A percentile compares a stretch with the other conserved stretches of the same genome.
These are phyloP conservation scores for Trametes pubescens DNA, from an alignment of 1,284 basidiomycete genomes.

Conservation along the genomic window DNA sequence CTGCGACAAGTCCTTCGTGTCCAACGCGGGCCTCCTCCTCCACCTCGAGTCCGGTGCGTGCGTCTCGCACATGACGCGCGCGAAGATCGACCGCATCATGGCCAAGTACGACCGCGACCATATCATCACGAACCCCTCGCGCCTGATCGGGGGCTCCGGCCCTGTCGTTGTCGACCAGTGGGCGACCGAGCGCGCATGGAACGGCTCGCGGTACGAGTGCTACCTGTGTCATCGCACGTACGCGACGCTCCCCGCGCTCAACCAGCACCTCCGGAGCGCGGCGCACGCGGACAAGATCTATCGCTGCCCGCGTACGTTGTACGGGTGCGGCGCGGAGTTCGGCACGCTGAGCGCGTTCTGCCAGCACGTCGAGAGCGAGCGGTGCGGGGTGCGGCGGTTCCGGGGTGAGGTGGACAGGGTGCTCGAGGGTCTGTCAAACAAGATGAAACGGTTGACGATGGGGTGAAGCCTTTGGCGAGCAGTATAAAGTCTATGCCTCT, in stretches of 20 bases:
- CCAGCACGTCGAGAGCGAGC: slow-evolving; percentile 44
- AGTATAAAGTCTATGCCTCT: too few species aligned
- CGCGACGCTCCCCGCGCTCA: too few species aligned
- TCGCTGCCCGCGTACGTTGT: slow-evolving; percentile 29
- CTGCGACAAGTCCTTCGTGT: slow-evolving; percentile 43
- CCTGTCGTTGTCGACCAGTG: slow-evolving; percentile 13
- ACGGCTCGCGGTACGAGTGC: slow-evolving; percentile 35
- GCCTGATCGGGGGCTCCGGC: slow-evolving; percentile 34
- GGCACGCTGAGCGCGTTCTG: slow-evolving; percentile 40
- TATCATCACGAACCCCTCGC: slow-evolving; percentile 43
- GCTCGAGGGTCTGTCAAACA: slow-evolving; percentile 27
- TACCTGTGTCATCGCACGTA: too few species aligned
- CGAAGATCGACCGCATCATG: slow-evolving; percentile 39
- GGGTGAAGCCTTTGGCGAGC: neutral
- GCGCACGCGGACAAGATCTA: slow-evolving; percentile 39
- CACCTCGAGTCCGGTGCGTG: slow-evolving; percentile 47
- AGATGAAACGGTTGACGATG: slow-evolving; percentile 15
- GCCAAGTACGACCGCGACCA: slow-evolving; percentile 38
- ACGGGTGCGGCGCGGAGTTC: slow-evolving; percentile 39
- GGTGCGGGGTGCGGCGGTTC: slow-evolving; percentile 41
- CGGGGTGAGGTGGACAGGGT: slow-evolving; percentile 33
- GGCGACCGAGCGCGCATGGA: slow-evolving; percentile 47
- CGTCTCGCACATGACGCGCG: slow-evolving; percentile 42
- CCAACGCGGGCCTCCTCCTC: slow-evolving; percentile 41
- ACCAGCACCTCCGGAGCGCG: slow-evolving; percentile 37